These are phyloP conservation scores for Talaromyces borbonicus DNA, from an alignment of 495 filamentous ascomycete genomes.

Conservation along the genomic window DNA sequence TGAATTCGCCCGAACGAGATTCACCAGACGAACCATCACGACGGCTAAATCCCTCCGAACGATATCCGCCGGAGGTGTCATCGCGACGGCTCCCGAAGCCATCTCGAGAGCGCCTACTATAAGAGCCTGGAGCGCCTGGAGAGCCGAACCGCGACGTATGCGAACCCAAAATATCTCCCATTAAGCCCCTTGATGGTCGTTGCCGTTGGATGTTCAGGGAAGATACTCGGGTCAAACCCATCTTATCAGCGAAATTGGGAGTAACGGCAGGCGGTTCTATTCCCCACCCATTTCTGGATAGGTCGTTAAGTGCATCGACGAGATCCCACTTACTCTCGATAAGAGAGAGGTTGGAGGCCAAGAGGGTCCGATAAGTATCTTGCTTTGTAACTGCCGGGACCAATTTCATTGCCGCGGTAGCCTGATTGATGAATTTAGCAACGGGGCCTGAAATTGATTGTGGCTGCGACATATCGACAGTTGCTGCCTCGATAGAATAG, in stretches of 20 bases:
- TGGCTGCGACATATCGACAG: conserved; percentile 41
- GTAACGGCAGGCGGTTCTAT: conserved; percentile 48
- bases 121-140: neutral
- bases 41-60: too few species aligned
- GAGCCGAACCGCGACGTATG: too few species aligned
- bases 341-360: conserved; percentile 26
- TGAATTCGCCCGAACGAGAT: neutral
- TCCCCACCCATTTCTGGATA: conserved; percentile 51
- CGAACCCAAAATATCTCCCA: neutral
- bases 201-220: conserved; percentile 33
- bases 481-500: conserved; percentile 37
- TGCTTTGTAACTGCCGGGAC: conserved; percentile 30
- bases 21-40: too few species aligned
- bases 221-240: conserved; percentile 32
- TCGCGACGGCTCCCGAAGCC: neutral
- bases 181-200: neutral
- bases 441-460: conserved; percentile 15
- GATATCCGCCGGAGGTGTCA: too few species aligned
- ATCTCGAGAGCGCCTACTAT: neutral
- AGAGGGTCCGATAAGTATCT: conserved; percentile 42
- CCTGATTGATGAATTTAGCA: conserved; percentile 24
- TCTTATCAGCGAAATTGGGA: conserved; percentile 27
- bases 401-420: conserved; percentile 25
- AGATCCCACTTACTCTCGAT: conserved; percentile 25
- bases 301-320: conserved; percentile 51